Percentiles rank a stretch among this genome's conserved stretches.
Evolutionary conservation across 257 asterid species (phyloP).

Genomic region (Echites panduratus): DNA sequence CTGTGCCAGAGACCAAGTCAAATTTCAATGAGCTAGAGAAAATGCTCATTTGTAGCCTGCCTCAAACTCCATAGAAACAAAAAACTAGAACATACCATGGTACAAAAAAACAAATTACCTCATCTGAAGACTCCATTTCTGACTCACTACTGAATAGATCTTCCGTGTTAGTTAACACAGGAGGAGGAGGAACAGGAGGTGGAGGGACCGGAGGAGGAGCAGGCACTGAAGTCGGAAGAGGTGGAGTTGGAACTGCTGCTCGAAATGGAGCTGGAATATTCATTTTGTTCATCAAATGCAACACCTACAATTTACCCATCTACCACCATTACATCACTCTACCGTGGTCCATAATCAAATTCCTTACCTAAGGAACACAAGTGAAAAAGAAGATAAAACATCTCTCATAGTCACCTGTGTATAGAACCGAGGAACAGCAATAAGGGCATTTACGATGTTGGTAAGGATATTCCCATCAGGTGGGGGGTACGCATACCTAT

Average conservation of each 20-base stretch:
- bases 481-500: slow-evolving; percentile 88
- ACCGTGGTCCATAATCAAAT: not conserved
- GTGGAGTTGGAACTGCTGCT: slow-evolving; percentile 85
- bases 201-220: slow-evolving; percentile 43
- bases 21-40: too few species aligned
- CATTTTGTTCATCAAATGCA: slow-evolving; percentile 99
- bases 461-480: slow-evolving; percentile 92
- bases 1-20: not conserved
- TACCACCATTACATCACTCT: not conserved
- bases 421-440: slow-evolving; percentile 96
- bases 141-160: slow-evolving; percentile 62
- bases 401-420: slow-evolving; percentile 53
- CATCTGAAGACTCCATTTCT: slow-evolving; percentile 96
- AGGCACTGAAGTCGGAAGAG: slow-evolving; percentile 56
- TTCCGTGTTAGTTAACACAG: slow-evolving; percentile 33
- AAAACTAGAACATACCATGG: not conserved
- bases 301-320: slow-evolving; percentile 45
- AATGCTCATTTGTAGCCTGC: not conserved
- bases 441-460: slow-evolving; percentile 88
- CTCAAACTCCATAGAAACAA: not conserved
- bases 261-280: slow-evolving; percentile 96
- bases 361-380: slow-evolving; percentile 3
- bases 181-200: slow-evolving; percentile 47
- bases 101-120: slow-evolving; percentile 37
- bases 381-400: slow-evolving; percentile 5